Conservation (phyloP, 2,329 filamentous ascomycete genomes). For the Aureobasidium vineae region DNA sequence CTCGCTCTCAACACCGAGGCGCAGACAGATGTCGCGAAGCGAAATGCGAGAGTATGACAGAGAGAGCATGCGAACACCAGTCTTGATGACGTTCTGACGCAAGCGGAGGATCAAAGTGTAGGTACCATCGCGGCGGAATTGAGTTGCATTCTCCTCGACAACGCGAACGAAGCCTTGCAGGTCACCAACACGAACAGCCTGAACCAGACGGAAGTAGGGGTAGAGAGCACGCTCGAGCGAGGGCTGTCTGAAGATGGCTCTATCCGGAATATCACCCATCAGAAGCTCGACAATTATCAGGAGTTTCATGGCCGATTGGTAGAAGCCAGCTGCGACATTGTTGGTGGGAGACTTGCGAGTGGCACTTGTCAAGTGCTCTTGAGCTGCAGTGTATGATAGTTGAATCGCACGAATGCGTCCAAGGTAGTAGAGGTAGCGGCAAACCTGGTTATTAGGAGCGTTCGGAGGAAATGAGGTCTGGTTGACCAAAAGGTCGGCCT, state of each 20-base stretch:
- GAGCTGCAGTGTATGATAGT: constrained; percentile 93
- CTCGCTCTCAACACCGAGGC: constrained; percentile 87
- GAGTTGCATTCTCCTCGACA: constrained; percentile 75
- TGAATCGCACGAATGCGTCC: constrained; percentile 96
- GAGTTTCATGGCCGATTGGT: constrained; percentile 95
- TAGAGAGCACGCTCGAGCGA: constrained; percentile 82
- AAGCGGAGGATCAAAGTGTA: constrained; percentile 94
- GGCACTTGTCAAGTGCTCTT: constrained; percentile 88
- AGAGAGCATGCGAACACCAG: constrained; percentile 98
- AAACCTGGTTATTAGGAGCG: constrained; percentile 97
- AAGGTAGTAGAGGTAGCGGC: constrained; percentile 94
- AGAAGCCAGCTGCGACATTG: constrained; percentile 86
- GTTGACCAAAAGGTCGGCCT: constrained; percentile 91
- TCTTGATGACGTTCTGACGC: constrained; percentile 99
- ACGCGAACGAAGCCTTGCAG: constrained; percentile 88
- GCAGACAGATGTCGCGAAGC: constrained; percentile 93
- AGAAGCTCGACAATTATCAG: constrained; percentile 92
- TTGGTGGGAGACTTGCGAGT: constrained; percentile 93
- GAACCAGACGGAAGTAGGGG: constrained; percentile 91
- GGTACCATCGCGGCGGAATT: constrained; percentile 89
- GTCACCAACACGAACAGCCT: constrained; percentile 94
- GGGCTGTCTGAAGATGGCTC: constrained; percentile 87
- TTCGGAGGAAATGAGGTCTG: constrained; percentile 94
- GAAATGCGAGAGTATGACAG: constrained; percentile 97
- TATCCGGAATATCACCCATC: constrained; percentile 98